These are phyloP conservation scores for Chenopodium suecicum DNA, from an alignment of 148 eudicot genomes.

Conservation along the genomic window DNA sequence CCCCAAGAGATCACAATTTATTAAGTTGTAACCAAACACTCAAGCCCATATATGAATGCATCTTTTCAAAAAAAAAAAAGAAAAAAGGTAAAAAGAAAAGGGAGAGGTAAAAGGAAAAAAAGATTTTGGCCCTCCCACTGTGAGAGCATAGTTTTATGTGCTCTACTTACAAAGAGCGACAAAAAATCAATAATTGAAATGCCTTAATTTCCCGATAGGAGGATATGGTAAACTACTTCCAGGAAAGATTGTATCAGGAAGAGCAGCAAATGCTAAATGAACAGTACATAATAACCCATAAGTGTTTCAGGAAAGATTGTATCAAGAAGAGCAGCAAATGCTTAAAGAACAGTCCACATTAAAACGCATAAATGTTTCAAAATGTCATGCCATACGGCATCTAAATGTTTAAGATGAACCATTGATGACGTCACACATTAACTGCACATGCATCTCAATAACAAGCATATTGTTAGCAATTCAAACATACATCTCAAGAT, in stretches of 20 bases:
- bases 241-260: not conserved
- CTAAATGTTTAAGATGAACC: not conserved
- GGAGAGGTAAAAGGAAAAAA: not conserved
- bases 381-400: not conserved
- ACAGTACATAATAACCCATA: slow-evolving; percentile 1
- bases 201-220: no score
- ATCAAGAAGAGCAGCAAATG: not conserved
- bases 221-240: not conserved
- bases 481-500: slow-evolving; percentile 34
- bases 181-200: no score
- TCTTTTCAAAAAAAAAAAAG: not conserved
- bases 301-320: not conserved
- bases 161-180: no score
- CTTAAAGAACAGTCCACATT: not conserved
- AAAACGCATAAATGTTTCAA: not conserved
- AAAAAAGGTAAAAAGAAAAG: not conserved
- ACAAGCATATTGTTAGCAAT: slow-evolving; percentile 16
- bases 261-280: not conserved
- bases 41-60: not conserved
- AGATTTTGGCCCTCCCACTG: no score
- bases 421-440: not conserved
- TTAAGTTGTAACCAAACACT: not conserved
- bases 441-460: slow-evolving; percentile 11
- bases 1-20: not conserved
- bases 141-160: no score